Evolutionary conservation across 169 alveolate species (phyloP), one percentile per base, ranked within the genome.

Genomic region (Plasmodium reichenowi): DNA sequence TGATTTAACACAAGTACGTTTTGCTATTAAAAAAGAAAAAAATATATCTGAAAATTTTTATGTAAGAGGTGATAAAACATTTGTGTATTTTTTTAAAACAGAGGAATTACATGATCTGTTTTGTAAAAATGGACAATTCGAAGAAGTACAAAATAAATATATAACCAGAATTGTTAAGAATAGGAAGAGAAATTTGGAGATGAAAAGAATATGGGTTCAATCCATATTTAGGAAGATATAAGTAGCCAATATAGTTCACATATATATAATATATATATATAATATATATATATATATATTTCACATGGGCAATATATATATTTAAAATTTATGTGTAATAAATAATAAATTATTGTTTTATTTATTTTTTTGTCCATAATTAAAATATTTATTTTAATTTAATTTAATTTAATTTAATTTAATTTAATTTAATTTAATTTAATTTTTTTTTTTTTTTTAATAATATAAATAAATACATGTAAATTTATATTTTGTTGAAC

Each of bases 41-140:
- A 97, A 96, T 93, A 94, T 97, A 8, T 93, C 96, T 52, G 98
- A 97, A 43, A 95, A 97, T 88, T 97, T 97, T 74, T 97, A 97
- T 88, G 96, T 97, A 20, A 90, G 98, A 22, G 91, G 95, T 45
- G 99, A 97, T 93, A 97, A 96, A 72, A 97, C 98, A 22, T 91
- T 97, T 60, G 97, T 97, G 10, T 97, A 96, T 83, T 97, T 95
- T 83, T 97, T 97, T 86, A 95, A 95, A 8, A 90, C 89, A 24
- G 96, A 96, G 63, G 98, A 96, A 68, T 87, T 96, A 2, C 92
- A 87, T 13, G 70, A 76, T 48, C 72, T 95, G 3, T 95, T 96
- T 78, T 80, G 90, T 17, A 60, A 80, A 15, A 67, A 80, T 68
- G 73, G 62, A 17, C 6, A 54, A 22, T 80, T 80, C 48, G 85